Base-by-base conservation (phyloP, 805 yeast genomes). In the Isabelozyma pseudorhagii region DNA sequence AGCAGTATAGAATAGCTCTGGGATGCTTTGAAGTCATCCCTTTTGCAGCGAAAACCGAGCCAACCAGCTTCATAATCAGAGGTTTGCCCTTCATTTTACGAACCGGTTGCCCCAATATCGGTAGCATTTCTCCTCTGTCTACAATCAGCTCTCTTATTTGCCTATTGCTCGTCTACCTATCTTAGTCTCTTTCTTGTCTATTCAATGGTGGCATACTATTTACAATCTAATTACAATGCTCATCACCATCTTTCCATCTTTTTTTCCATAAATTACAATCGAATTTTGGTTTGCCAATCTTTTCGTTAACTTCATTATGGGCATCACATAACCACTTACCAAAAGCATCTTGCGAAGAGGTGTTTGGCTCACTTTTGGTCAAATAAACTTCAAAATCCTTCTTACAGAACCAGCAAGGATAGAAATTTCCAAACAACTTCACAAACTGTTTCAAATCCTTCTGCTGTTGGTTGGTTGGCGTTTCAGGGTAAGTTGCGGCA, bases 241-340 rank as follows among this genome's bases (percentile, higher is more conserved):
- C 86, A 97, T 97, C 91, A 0, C 97, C 97, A 58, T 89, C 96
- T 56, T 80, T 84, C 99, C 99, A 93, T 62, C 99, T 83, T 59
- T 87, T 82, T 63, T 85, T 85, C 99, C 99, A 94, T 54, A 88
- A 77, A 50, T 83, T 75, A 60, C 98, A 93, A 63, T 93, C 91
- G 63, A 94, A 94, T 49, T 72, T 74, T 6, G 89, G 89, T 68
- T 94, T 94, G 1, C 96, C 96, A 27, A 93, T 64, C 65, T 91
- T 92, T 15, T 65, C 74, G 66, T 94, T 94, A n/a, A 94, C 98
- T 38, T 81, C 88, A 62, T 94, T 94, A 69, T 94, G 99, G 2
- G 98, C 98, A 53, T 84, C 87, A 69, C 98, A 94, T 48, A 94
- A 71, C 99, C 99, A 94, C 57, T 68, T 74, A 0, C 97, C 96